Base-by-base conservation (phyloP, 228 moss, liverwort and hornwort species). In the Sphagnum fallax region DNA sequence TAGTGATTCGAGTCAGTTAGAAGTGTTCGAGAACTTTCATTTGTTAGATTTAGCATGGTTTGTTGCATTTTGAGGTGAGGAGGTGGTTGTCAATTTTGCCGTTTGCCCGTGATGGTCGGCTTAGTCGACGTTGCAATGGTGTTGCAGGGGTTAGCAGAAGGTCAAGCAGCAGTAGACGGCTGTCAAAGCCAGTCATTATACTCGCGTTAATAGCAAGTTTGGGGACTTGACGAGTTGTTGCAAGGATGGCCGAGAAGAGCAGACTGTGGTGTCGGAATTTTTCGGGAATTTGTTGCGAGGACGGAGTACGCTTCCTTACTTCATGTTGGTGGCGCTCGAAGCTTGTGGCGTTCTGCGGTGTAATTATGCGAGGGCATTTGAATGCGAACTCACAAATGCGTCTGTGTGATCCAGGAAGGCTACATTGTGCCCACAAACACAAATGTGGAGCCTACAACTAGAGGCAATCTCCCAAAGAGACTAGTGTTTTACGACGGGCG, bases 291-390 rank as follows among this genome's bases (percentile, higher is more conserved):
- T 84, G 10, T 50, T 81, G 60, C 66, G 81, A 16, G 77, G 71
- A 49, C 69, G 75, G 10, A 78, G 78, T 67, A 75, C 78, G 1
- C 81, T 84, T 65, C 84, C 84, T 1, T 84, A 84, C 52, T 84
- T 78, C 73, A 81, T 84, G 84, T 81, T 84, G 53, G 70, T 84
- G 11, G 84, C 84, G 47, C 81, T 84, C 63, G 84, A 84, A 60
- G 81, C 75, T 8, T 80, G 84, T 18, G 78, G 84, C 0, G 72
- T 72, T 7, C 48, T 67, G 2, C 63, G 32, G 32, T 32, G 32
- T 32, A 32, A 32, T 32, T 32, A 32, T 0, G 32, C 32, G 32
- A 32, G 60, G 61, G 48, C 6, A 14, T 1, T 18, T 62, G 16
- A 5, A 7, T 69, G n/a, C 75, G 32, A 8, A 58, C 9, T 14